These are phyloP conservation scores for Trypanosoma brucei DNA, from an alignment of 208 protist genomes.

Conservation along the genomic window DNA sequence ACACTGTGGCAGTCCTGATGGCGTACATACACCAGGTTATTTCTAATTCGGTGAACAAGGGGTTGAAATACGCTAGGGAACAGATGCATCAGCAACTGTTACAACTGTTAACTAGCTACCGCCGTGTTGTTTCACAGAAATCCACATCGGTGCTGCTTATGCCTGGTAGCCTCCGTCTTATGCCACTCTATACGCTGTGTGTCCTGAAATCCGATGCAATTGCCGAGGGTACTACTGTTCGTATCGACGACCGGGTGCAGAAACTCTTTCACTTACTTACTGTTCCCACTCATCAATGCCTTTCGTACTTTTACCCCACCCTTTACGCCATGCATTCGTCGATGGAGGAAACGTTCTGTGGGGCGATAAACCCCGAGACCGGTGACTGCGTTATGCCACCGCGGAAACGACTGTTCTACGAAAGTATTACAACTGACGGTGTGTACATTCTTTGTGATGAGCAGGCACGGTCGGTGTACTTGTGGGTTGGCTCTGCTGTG, in stretches of 20 bases:
- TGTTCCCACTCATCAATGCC: constrained; percentile 61
- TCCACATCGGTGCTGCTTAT: constrained; percentile 71
- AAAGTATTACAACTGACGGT: constrained; percentile 60
- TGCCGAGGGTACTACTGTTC: constrained; percentile 60
- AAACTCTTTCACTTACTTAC: constrained; percentile 67
- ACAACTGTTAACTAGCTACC: constrained; percentile 78
- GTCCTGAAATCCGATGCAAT: constrained; percentile 83
- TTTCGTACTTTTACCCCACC: constrained; percentile 81
- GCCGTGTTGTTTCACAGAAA: constrained; percentile 55
- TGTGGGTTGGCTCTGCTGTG: constrained; percentile 80
- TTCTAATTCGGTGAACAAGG: constrained; percentile 73
- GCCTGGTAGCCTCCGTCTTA: constrained; percentile 89
- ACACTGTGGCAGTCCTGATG: constrained; percentile 80
- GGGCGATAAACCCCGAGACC: constrained; percentile 41
- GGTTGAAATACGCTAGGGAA: constrained; percentile 49
- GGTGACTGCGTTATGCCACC: constrained; percentile 60
- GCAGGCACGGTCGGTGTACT: constrained; percentile 69
- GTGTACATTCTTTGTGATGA: constrained; percentile 86
- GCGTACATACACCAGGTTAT: constrained; percentile 54
- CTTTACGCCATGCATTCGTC: constrained; percentile 74
- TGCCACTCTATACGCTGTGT: constrained; percentile 85
- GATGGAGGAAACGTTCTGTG: constrained; percentile 29
- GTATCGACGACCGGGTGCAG: constrained; percentile 77
- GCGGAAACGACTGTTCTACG: constrained; percentile 58
- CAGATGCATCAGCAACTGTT: constrained; percentile 45